A percentile compares a stretch with the other conserved stretches of the same genome.
Conservation (phyloP, 2,329 filamentous ascomycete genomes). For the Aspergillus neoniger region DNA sequence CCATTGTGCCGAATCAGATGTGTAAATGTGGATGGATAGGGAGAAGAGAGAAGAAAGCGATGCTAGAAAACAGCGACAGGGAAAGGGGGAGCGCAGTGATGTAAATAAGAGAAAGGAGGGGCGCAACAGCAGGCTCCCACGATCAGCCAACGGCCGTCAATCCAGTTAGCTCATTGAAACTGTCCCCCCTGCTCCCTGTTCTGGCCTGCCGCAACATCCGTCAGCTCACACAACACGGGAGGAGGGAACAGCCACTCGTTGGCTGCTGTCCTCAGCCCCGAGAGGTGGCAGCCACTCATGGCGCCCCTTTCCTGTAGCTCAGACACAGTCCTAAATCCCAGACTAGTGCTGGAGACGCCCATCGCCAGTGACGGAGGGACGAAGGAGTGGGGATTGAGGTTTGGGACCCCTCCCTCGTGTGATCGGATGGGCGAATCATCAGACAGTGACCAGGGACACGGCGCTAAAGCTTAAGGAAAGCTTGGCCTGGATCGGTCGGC, state of each 20-base stretch:
- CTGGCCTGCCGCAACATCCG: conserved; percentile 1
- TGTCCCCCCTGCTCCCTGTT: neutral
- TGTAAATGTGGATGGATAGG: neutral
- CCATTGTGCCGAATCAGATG: conserved; percentile 32
- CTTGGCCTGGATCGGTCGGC: conserved; percentile 18
- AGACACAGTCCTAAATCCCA: neutral
- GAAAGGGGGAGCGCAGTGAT: neutral
- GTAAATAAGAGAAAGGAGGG: neutral
- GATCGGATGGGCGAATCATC: conserved; percentile 14
- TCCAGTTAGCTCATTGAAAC: neutral
- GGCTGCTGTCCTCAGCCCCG: conserved; percentile 8
- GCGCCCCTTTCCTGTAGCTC: neutral
- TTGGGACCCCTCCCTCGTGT: neutral
- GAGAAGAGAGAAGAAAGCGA: neutral
- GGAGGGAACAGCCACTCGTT: neutral
- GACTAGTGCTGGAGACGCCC: neutral
- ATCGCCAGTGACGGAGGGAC: neutral
- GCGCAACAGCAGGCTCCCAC: neutral
- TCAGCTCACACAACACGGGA: conserved; percentile 8
- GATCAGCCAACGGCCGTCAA: neutral
- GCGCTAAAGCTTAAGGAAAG: conserved; percentile 25
- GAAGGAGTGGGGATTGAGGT: neutral
- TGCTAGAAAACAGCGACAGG: neutral
- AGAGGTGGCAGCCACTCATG: conserved; percentile 1
- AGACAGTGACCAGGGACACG: neutral